A percentile compares a stretch with the other conserved stretches of the same genome.
Conservation (phyloP, 2,329 filamentous ascomycete species). For the Alternaria brassicicola region DNA sequence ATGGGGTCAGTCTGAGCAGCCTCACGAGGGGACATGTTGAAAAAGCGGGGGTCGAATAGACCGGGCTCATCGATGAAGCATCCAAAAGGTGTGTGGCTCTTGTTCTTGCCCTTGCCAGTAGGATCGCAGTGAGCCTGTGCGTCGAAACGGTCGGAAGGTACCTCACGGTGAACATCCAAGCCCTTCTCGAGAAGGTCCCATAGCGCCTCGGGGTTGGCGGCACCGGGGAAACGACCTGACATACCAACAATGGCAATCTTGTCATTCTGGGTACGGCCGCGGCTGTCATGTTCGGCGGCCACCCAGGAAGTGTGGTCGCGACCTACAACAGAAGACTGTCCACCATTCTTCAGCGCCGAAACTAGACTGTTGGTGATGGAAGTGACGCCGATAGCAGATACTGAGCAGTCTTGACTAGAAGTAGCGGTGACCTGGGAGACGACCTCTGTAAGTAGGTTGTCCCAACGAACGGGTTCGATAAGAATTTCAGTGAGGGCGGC, state of each 20-base stretch:
- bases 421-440: constrained; percentile 55
- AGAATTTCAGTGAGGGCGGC: constrained; percentile 55
- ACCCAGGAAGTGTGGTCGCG: constrained; percentile 56
- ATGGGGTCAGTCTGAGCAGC: constrained; percentile 82
- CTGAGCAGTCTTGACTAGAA: constrained; percentile 50
- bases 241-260: constrained; percentile 88
- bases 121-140: constrained; percentile 73
- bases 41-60: constrained; percentile 81
- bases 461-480: constrained; percentile 56
- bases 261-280: constrained; percentile 60
- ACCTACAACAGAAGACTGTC: constrained; percentile 52
- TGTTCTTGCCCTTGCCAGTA: constrained; percentile 75
- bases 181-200: constrained; percentile 79
- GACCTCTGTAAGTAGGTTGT: constrained; percentile 55
- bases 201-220: constrained; percentile 71
- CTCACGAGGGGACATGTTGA: constrained; percentile 85
- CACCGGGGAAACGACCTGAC: constrained; percentile 77
- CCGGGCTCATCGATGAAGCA: constrained; percentile 79
- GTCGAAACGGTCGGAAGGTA: constrained; percentile 75
- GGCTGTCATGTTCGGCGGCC: constrained; percentile 31
- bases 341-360: constrained; percentile 59
- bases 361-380: constrained; percentile 62
- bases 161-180: constrained; percentile 72
- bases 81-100: constrained; percentile 75
- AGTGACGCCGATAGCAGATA: constrained; percentile 59